phyloP scores from a whole-genome alignment of 441 rosid genomes.

The Cnidoscolus chayamansa region DNA sequence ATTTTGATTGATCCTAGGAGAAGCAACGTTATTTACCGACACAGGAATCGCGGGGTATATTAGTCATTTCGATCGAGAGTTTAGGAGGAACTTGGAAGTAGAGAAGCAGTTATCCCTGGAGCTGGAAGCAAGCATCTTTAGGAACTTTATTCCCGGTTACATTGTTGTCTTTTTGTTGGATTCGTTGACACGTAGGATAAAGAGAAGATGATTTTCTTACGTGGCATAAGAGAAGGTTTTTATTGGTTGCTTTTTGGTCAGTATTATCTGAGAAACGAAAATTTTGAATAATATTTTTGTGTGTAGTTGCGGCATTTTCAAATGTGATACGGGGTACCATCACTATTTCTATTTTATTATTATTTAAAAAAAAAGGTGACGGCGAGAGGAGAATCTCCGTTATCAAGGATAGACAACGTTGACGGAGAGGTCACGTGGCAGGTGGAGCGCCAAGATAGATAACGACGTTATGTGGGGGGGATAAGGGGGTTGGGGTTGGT shows the following conservation, averaged over 20 bases:
- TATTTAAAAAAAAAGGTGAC: not conserved
- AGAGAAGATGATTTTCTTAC: constrained; percentile 3
- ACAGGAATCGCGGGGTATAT: no score
- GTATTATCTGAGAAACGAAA: constrained; percentile 27
- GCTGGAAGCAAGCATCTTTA: no score
- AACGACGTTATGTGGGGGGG: constrained; percentile 27
- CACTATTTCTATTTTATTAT: not conserved
- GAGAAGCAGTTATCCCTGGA: no score
- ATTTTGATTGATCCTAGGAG: no score
- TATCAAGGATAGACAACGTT: constrained; percentile 1
- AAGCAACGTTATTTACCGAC: no score
- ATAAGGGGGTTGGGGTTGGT: no score
- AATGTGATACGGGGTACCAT: not conserved
- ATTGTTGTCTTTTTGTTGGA: constrained; percentile 6
- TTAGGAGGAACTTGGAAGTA: no score
- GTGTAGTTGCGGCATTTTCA: no score
- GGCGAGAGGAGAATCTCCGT: no score
- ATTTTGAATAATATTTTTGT: not conserved
- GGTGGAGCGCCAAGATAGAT: constrained; percentile 8
- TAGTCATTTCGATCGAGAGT: no score
- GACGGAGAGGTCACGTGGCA: constrained; percentile 26
- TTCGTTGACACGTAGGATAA: constrained; percentile 30
- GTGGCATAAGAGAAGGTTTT: constrained; percentile 29
- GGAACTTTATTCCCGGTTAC: no score
- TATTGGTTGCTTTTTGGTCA: constrained; percentile 24